phyloP scores from a whole-genome alignment of 2,329 filamentous ascomycete genomes.

The Penicillium digitatum region DNA sequence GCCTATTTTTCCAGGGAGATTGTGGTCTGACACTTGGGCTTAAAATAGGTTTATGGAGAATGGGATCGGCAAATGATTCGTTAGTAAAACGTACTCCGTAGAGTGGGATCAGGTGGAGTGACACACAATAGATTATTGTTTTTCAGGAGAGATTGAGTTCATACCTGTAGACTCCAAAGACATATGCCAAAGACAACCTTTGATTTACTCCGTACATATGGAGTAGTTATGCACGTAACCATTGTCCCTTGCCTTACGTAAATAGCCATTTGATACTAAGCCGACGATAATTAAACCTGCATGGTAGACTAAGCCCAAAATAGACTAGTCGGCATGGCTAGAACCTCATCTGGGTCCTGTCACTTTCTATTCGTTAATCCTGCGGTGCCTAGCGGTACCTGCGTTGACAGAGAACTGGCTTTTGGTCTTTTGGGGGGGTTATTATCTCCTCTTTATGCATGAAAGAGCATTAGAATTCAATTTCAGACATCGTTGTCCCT shows the following conservation, averaged over 20 bases:
- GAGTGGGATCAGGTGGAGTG: neutral
- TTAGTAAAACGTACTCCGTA: neutral
- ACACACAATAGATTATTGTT: neutral
- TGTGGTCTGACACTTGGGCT: conserved; percentile 1
- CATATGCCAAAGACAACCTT: neutral
- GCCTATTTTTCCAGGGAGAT: neutral
- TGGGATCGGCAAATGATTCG: conserved; percentile 4
- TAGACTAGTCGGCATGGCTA: conserved; percentile 12
- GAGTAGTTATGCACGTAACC: neutral
- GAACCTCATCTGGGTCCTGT: conserved; percentile 12
- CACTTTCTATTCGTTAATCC: conserved; percentile 10
- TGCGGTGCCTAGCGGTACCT: conserved; percentile 17
- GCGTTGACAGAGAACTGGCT: neutral
- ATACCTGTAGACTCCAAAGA: neutral
- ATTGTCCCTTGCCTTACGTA: neutral
- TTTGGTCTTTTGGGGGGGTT: neutral
- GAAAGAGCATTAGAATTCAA: neutral
- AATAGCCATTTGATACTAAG: neutral
- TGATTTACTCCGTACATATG: neutral
- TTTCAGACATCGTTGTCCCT: neutral
- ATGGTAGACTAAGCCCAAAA: conserved; percentile 8
- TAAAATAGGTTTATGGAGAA: conserved; percentile 5
- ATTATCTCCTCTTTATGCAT: neutral
- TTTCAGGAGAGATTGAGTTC: neutral
- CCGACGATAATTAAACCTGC: conserved; percentile 22